Base-by-base conservation (phyloP, 2,329 filamentous ascomycete species). In the Colletotrichum theobromicola region DNA sequence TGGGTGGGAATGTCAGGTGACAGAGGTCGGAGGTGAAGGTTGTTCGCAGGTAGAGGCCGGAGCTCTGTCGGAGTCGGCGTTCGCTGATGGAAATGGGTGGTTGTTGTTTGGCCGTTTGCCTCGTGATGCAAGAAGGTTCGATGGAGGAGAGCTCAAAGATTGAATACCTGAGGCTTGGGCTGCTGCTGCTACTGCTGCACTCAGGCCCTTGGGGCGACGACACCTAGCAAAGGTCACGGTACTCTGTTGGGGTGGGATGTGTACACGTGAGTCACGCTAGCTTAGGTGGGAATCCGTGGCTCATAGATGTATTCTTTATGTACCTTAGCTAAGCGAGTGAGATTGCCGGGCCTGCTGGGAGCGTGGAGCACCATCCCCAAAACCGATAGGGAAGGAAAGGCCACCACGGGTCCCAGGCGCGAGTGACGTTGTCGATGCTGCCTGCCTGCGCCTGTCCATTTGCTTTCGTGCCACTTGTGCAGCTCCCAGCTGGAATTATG, bases 401-500 rank as follows among this genome's bases (percentile, higher is more conserved):
- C 26, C 68, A 67, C 62, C 62, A 55, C 71, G 50, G 61, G 71
- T 61, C 57, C 63, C 24, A 75, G 67, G 70, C 62, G 60, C 64
- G 67, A 81, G 81, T 82, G 81, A 82, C 81, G 81, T 81, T 82
- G 79, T 81, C 81, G 79, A 82, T 82, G 81, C 79, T 82, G 81
- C 80, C 80, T 81, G 79, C 79, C 57, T 58, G 46, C 46, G 32
- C 57, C 21, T 53, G 53, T 30, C 30, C 57, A 24, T 61, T 61
- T 35, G 30, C 57, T 61, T 58, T 58, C 24, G 65, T 69, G 65
- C 57, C 24, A 24, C n/a, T 71, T 66, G 26, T 71, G 72, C 61
- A 74, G 32, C 32, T 12, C 28, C 18, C n/a, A 35, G n/a, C 34
- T 21, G 26, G 30, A 42, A 66, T 74, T 74, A 72, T 74, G 72